Percentiles rank a stretch among this genome's conserved stretches.
phyloP scores from a whole-genome alignment of 306 rosid species.

The Lotus japonicus region DNA sequence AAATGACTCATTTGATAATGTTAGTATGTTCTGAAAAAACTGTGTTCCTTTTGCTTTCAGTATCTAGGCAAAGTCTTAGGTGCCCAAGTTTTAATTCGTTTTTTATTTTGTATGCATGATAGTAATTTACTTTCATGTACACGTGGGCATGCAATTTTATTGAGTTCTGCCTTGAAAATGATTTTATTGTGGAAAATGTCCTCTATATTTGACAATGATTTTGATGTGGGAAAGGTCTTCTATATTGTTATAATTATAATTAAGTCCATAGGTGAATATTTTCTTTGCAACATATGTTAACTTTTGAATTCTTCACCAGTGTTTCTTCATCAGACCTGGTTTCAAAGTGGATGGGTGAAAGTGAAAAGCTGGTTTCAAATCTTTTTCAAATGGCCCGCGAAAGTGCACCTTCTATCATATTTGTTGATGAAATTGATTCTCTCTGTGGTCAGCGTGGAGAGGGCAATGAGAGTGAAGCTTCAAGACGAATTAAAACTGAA shows the following conservation, averaged over 20 bases:
- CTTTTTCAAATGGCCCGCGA: constrained; percentile 99
- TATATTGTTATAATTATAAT: neutral
- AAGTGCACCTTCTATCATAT: constrained; percentile 96
- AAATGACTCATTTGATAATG: constrained; percentile 1
- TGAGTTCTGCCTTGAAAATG: neutral
- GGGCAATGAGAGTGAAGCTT: constrained; percentile 99
- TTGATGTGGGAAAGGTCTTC: neutral
- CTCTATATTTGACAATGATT: neutral
- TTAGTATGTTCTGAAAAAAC: neutral
- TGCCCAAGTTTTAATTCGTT: neutral
- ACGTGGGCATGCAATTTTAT: neutral
- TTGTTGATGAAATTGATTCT: constrained; percentile 96
- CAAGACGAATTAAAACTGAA: constrained; percentile 97
- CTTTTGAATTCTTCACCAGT: constrained; percentile 37
- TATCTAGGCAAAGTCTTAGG: neutral
- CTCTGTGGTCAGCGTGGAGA: constrained; percentile 96
- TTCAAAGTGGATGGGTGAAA: constrained; percentile 99
- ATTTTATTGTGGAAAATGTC: neutral
- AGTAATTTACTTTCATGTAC: neutral
- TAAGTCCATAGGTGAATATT: constrained; percentile 2
- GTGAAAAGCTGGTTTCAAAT: constrained; percentile 95
- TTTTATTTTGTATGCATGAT: neutral
- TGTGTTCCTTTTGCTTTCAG: neutral
- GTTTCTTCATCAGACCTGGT: constrained; percentile 96
- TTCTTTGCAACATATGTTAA: constrained; percentile 19